phyloP scores from a whole-genome alignment of 768 basidiomycete genomes.

The Tulasnella sp. region DNA sequence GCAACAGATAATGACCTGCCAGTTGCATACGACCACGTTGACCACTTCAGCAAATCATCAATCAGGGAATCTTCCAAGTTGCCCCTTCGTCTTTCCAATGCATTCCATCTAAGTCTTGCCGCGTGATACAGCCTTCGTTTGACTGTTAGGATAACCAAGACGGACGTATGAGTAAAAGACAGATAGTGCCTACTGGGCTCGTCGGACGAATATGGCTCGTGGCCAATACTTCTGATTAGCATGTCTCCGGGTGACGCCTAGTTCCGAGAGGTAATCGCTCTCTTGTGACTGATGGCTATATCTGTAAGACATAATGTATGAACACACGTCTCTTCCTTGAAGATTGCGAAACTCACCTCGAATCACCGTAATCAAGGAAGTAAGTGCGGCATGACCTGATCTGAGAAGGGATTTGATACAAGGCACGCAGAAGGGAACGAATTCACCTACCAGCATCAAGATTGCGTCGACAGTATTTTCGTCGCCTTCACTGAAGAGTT shows the following conservation, averaged over 20 bases:
- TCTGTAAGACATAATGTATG: constrained; percentile 18
- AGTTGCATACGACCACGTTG: constrained; percentile 53
- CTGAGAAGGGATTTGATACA: constrained; percentile 44
- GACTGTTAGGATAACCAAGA: neutral
- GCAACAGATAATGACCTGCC: constrained; percentile 1
- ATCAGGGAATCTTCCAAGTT: constrained; percentile 61
- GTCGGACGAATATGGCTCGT: constrained; percentile 59
- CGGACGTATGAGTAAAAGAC: neutral
- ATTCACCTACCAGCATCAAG: neutral
- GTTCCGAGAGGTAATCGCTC: constrained; percentile 56
- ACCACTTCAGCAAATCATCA: constrained; percentile 55
- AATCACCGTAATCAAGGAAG: constrained; percentile 59
- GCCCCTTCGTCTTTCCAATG: constrained; percentile 60
- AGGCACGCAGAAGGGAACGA: too few species aligned
- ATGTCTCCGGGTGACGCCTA: constrained; percentile 38
- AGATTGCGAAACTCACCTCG: constrained; percentile 16
- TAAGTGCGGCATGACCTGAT: constrained; percentile 63
- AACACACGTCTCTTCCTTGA: neutral
- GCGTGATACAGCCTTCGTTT: constrained; percentile 46
- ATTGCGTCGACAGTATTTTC: constrained; percentile 33
- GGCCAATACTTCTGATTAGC: constrained; percentile 61
- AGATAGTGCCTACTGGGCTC: constrained; percentile 31
- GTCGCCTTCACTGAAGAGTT: constrained; percentile 44
- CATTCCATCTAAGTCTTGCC: constrained; percentile 64
- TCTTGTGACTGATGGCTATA: constrained; percentile 49